Base-by-base conservation (phyloP, 257 asterid species). In the Nicotiana tomentosiformis region DNA sequence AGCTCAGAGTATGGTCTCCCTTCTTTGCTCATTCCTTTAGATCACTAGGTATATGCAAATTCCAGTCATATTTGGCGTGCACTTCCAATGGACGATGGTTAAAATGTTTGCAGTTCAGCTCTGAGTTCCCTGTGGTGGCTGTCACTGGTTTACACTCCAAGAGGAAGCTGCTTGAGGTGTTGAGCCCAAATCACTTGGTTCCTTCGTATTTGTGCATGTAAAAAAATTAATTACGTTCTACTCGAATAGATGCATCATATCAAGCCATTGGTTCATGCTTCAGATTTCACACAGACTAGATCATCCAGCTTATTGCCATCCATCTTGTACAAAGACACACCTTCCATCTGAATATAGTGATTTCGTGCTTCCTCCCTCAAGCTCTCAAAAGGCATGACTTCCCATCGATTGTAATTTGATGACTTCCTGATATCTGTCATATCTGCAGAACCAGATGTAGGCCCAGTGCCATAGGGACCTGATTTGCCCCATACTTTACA, bases 231-330 rank as follows among this genome's bases (percentile, higher is more conserved):
- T 74, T 72, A 43, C 39, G 60, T 39, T 72, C 61, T 6, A 46
- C 58, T 46, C 37, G 17, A 46, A 72, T 11, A 3, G 60, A 74
- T 46, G 61, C 79, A 72, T 72, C 23, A 3, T 12, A 6, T 72
- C 60, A 12, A 8, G 16, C 37, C 61, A 55, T 60, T 35, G 20
- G 49, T 30, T 89, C 88, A 86, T 61, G 65, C 88, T 77, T 86
- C 81, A 4, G 91, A 82, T 77, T 88, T 86, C 55, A 96, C 94
- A 65, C 99, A 96, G 11, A 94, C 98, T 43, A 96, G 91, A 91
- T 96, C 99, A 57, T 96, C 99, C 91, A 96, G 86, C 83, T 87
- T 94, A 81, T 96, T 94, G 17, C 99, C 99, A 83, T 96, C 98
- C 94, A 96, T 96, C 88, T 96, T 96, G 89, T 96, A 96, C 82